Evolutionary conservation across 768 basidiomycete genomes (phyloP).

Genomic region (Mrakia blollopis): DNA sequence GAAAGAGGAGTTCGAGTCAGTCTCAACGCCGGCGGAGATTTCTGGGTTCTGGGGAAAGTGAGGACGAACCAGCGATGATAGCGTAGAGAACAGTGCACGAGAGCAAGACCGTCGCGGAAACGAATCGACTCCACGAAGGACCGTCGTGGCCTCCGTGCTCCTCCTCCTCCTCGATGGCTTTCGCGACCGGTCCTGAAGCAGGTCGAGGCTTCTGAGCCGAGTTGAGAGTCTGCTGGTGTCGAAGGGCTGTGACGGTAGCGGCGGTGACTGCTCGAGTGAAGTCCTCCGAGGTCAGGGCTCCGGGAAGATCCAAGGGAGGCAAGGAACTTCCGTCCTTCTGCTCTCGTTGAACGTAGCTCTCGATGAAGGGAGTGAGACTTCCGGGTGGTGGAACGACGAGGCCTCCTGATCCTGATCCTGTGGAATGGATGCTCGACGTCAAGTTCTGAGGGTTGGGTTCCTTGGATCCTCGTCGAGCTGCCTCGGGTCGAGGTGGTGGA

Average conservation of each 20-base stretch:
- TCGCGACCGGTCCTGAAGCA: constrained; percentile 50
- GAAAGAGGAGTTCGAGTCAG: not conserved
- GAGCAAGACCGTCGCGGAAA: constrained; percentile 83
- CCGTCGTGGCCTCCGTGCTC: constrained; percentile 78
- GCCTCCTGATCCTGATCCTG: constrained; percentile 13
- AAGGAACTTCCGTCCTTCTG: constrained; percentile 36
- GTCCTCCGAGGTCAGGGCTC: constrained; percentile 70
- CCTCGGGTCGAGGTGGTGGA: not conserved
- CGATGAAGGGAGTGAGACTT: constrained; percentile 40
- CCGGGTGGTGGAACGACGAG: constrained; percentile 15
- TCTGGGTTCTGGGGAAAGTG: not conserved
- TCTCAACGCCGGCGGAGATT: not conserved
- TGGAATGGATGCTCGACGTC: constrained; percentile 15
- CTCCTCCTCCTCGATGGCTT: constrained; percentile 45
- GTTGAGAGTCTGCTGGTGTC: constrained; percentile 51
- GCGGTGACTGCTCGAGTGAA: constrained; percentile 82
- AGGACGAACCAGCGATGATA: constrained; percentile 79
- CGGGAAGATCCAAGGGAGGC: constrained; percentile 50
- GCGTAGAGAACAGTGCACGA: constrained; percentile 90
- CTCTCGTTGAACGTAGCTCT: constrained; percentile 33
- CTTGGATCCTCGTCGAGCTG: not conserved
- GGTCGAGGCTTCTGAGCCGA: constrained; percentile 27
- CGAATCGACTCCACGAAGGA: constrained; percentile 88
- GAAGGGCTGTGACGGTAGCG: constrained; percentile 82
- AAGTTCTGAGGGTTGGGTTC: not conserved